phyloP scores from a whole-genome alignment of 768 basidiomycete species.

The Ramaria sp. region DNA sequence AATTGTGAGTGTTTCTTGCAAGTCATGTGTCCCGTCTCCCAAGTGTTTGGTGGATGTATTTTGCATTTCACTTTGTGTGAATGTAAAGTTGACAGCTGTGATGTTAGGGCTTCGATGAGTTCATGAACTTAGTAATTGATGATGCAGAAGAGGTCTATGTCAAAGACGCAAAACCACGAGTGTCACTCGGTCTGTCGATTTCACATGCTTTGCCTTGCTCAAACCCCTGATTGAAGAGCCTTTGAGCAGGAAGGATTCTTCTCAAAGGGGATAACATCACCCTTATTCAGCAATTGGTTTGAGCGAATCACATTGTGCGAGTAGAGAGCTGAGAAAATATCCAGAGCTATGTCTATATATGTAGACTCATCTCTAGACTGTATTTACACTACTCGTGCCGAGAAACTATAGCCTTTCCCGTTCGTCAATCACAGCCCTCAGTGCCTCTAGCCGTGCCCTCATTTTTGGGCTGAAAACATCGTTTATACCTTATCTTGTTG shows the following conservation, averaged over 20 bases:
- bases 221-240: constrained; percentile 7
- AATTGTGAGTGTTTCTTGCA: constrained; percentile 53
- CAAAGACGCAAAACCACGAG: constrained; percentile 76
- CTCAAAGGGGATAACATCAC: constrained; percentile 98
- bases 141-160: constrained; percentile 88
- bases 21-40: not conserved
- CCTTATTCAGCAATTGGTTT: constrained; percentile 58
- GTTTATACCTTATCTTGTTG: no score
- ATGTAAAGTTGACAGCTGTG: not conserved
- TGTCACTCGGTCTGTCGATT: constrained; percentile 60
- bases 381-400: not conserved
- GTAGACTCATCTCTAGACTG: no score
- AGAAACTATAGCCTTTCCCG: not conserved
- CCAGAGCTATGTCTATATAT: no score
- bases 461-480: constrained; percentile 62
- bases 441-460: constrained; percentile 60
- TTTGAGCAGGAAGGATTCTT: constrained; percentile 70
- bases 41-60: constrained; percentile 3
- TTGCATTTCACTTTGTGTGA: not conserved
- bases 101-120: constrained; percentile 94
- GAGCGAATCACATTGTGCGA: not conserved
- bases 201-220: constrained; percentile 1
- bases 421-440: constrained; percentile 31
- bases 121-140: constrained; percentile 97
- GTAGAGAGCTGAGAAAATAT: no score